Base-by-base conservation (phyloP, 345 rosid genomes). In the Syzygium aromaticum region DNA sequence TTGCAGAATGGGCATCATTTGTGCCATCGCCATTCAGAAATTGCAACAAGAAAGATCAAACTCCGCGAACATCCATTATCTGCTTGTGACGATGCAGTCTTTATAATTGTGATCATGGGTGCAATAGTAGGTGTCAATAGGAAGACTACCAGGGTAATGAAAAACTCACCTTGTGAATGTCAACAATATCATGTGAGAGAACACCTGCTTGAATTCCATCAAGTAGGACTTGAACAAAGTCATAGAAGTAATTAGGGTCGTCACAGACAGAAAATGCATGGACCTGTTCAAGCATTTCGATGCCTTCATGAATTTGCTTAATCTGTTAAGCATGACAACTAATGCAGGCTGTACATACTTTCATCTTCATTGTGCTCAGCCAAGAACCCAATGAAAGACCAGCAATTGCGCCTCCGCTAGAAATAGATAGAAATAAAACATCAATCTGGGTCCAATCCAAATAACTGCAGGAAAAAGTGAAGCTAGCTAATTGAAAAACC, bases 181-280 rank as follows among this genome's bases (percentile, higher is more conserved):
- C 86, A 84, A 95, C 92, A 46, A 94, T 95, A 84, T 97, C 95
- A 85, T 85, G 95, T 15, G 99, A 89, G 88, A 88, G 77, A 73
- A 96, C 95, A 84, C 96, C 98, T 85, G 98, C 98, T 40, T 90
- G 88, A 88, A 97, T 94, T 87, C 98, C 99, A 90, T 97, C 96
- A 23, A 93, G 87, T 86, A 96, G 96, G 88, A 89, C 95, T 97
- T 97, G 98, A 87, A 93, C 97, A 89, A 89, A 97, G 94, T 93
- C 88, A 52, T 95, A 92, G 91, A 96, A 95, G 95, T 96, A 96
- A 92, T 94, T 95, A 86, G 98, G 99, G 88, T 95, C 95, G 88
- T 97, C 98, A 86, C 98, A 97, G 59, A 97, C 98, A 84, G 94
- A 92, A 87, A 95, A 97, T 52, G 98, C 98, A 95, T 96, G 98